Percentiles rank a stretch among this genome's conserved stretches.
Conservation (phyloP, 305 asterid genomes). For the Fraxinus platypoda region DNA sequence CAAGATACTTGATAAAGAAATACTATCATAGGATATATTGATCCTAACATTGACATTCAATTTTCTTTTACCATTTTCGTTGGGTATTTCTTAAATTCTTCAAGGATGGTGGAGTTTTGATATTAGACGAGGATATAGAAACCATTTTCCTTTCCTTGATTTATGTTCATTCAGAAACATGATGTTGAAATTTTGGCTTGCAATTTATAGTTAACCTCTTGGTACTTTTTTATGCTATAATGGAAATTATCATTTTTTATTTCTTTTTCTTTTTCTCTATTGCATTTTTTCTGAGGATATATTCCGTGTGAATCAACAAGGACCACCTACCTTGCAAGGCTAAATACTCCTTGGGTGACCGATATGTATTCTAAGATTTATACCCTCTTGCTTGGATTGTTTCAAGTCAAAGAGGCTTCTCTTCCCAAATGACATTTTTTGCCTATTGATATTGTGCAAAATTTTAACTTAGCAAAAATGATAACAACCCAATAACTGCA, state of each 20-base stretch:
- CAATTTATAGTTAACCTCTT: neutral
- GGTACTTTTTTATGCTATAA: no score
- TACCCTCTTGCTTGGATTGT: neutral
- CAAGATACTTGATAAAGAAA: conserved; percentile 9
- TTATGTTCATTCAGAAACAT: neutral
- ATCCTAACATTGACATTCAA: neutral
- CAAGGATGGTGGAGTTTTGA: neutral
- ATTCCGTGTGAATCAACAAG: neutral
- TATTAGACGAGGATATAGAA: neutral
- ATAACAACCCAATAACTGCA: neutral
- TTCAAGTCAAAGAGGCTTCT: neutral
- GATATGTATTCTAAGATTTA: neutral
- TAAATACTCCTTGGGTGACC: neutral
- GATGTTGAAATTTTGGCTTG: neutral
- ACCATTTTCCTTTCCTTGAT: neutral
- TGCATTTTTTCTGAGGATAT: neutral
- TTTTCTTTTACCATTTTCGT: conserved; percentile 3
- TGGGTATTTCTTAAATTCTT: neutral
- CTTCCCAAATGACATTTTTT: neutral
- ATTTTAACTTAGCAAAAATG: neutral
- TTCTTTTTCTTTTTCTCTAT: neutral
- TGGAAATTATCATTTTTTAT: neutral
- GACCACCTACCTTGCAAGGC: neutral
- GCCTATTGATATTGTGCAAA: neutral
- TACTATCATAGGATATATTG: neutral